Conservation (phyloP, 225 moss, liverwort and hornwort species). For the Asterella californica region DNA sequence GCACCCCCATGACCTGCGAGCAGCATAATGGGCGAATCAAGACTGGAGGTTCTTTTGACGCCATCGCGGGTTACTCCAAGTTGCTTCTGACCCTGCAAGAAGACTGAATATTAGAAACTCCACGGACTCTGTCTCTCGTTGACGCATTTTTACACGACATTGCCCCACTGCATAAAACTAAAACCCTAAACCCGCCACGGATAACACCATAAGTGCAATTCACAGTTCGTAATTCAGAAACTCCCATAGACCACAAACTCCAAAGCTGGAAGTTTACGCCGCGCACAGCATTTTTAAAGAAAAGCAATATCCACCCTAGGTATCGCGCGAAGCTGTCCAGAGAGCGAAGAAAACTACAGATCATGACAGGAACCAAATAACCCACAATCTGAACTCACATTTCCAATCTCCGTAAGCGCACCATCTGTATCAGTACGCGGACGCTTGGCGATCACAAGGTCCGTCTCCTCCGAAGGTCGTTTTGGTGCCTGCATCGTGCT, state of each 20-base stretch:
- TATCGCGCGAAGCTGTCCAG: background rate
- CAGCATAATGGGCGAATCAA: constrained; percentile 91
- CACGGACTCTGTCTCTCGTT: background rate
- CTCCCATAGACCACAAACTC: background rate
- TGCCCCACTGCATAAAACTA: background rate
- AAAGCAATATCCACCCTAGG: background rate
- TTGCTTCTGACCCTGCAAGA: constrained; percentile 34
- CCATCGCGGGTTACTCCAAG: constrained; percentile 53
- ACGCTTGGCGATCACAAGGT: constrained; percentile 35
- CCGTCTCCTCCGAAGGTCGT: constrained; percentile 17
- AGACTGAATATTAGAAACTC: background rate
- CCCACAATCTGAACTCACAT: constrained; percentile 27
- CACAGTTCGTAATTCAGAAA: background rate
- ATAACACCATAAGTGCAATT: background rate
- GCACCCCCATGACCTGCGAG: constrained; percentile 85
- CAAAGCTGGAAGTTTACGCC: background rate
- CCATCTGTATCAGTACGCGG: constrained; percentile 36
- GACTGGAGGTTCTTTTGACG: constrained; percentile 80
- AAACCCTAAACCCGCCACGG: constrained; percentile 19
- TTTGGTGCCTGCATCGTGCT: constrained; percentile 21
- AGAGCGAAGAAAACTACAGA: background rate
- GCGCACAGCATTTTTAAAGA: background rate
- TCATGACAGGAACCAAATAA: background rate
- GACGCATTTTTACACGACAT: background rate
- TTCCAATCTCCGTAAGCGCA: constrained; percentile 31